phyloP scores from a whole-genome alignment of 371 early-diverging fungal species.

The Apophysomyces elegans region DNA sequence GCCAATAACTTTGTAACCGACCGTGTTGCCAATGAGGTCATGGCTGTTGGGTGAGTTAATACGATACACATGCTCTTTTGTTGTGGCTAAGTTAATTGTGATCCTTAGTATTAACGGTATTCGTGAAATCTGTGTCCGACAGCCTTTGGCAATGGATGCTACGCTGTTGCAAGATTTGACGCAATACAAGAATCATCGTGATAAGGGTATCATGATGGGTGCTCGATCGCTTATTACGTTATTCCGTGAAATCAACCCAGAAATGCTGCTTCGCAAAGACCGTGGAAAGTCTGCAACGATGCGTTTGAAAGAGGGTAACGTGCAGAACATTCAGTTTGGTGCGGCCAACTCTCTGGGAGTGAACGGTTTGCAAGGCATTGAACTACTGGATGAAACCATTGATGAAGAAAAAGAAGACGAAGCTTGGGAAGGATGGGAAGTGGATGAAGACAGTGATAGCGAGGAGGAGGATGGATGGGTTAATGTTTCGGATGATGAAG shows the following conservation, averaged over 20 bases:
- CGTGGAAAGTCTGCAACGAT: slow-evolving; percentile 87
- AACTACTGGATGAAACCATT: slow-evolving; percentile 55
- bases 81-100: background rate
- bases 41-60: slow-evolving; percentile 76
- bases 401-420: slow-evolving; percentile 59
- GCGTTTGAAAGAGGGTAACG: slow-evolving; percentile 65
- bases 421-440: slow-evolving; percentile 67
- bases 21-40: slow-evolving; percentile 89
- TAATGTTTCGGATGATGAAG: slow-evolving; percentile 56
- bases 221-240: slow-evolving; percentile 87
- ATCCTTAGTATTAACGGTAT: slow-evolving; percentile 80
- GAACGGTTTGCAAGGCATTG: slow-evolving; percentile 81
- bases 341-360: slow-evolving; percentile 56
- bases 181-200: slow-evolving; percentile 88
- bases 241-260: slow-evolving; percentile 94
- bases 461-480: slow-evolving; percentile 56
- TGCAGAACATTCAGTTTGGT: slow-evolving; percentile 70
- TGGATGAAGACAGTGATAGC: slow-evolving; percentile 54
- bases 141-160: slow-evolving; percentile 89
- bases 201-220: slow-evolving; percentile 92
- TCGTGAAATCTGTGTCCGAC: slow-evolving; percentile 89
- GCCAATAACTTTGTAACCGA: slow-evolving; percentile 96
- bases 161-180: slow-evolving; percentile 87
- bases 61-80: background rate
- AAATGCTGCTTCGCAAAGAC: slow-evolving; percentile 88